These are phyloP conservation scores for Plasmodium ovale DNA, from an alignment of 169 alveolate genomes.

Conservation along the genomic window DNA sequence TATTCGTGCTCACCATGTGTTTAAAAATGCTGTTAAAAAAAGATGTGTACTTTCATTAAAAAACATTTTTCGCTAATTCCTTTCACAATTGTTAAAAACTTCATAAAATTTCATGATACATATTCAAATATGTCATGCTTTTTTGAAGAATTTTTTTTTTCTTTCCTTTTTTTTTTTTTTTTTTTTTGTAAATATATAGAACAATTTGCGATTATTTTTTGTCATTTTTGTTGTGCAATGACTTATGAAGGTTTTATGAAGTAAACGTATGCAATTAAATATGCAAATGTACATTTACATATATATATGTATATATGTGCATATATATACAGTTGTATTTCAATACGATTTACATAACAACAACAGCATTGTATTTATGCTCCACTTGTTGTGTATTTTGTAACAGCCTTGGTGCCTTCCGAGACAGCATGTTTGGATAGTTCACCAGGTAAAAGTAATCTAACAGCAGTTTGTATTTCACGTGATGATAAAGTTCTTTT, in stretches of 20 bases:
- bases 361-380: conserved; percentile 77
- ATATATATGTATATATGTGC: conserved; percentile 24
- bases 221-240: conserved; percentile 7
- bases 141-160: conserved; percentile 12
- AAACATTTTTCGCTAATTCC: conserved; percentile 38
- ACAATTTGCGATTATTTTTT: neutral
- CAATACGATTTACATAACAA: conserved; percentile 3
- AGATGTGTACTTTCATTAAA: conserved; percentile 5
- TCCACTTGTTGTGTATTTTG: conserved; percentile 95
- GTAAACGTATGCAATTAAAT: neutral
- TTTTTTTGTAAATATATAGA: conserved; percentile 15
- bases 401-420: conserved; percentile 99
- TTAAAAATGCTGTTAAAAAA: conserved; percentile 42
- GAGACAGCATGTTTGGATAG: conserved; percentile 99
- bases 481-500: conserved; percentile 98
- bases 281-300: too few species aligned
- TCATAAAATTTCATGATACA: conserved; percentile 23
- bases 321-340: neutral
- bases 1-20: conserved; percentile 30
- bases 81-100: conserved; percentile 42
- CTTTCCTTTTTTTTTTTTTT: conserved; percentile 25
- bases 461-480: conserved; percentile 99
- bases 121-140: conserved; percentile 67
- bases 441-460: conserved; percentile 99
- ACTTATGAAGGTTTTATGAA: conserved; percentile 13